phyloP scores from a whole-genome alignment of 2,329 filamentous ascomycete species.

The Hypoxylon sp. region DNA sequence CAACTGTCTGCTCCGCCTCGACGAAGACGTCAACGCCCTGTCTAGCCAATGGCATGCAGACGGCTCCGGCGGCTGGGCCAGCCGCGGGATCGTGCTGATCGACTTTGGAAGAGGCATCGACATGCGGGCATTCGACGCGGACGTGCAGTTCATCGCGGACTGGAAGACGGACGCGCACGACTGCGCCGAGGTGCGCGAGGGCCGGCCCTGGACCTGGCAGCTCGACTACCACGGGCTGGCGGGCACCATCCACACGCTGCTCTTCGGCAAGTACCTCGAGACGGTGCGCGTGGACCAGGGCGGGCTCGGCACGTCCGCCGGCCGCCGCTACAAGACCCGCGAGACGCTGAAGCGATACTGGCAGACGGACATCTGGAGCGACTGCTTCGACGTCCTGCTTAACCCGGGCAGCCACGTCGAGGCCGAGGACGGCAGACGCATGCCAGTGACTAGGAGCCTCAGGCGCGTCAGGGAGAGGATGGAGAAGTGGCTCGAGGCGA shows the following conservation, averaged over 20 bases:
- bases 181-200: slow-evolving; percentile 95
- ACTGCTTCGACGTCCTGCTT: slow-evolving; percentile 86
- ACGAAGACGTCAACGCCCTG: slow-evolving; percentile 66
- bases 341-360: slow-evolving; percentile 94
- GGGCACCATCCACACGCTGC: slow-evolving; percentile 86
- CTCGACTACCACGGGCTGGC: slow-evolving; percentile 96
- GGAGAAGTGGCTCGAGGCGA: slow-evolving; percentile 85
- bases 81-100: slow-evolving; percentile 87
- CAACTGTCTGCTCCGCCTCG: slow-evolving; percentile 91
- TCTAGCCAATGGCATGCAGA: slow-evolving; percentile 77
- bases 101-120: slow-evolving; percentile 97
- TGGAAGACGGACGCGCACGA: slow-evolving; percentile 92
- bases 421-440: slow-evolving; percentile 73
- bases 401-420: slow-evolving; percentile 81
- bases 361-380: slow-evolving; percentile 91
- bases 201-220: slow-evolving; percentile 96
- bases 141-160: slow-evolving; percentile 92
- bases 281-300: slow-evolving; percentile 72
- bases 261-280: slow-evolving; percentile 97
- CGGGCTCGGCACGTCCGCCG: slow-evolving; percentile 68
- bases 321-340: slow-evolving; percentile 81
- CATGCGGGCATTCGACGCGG: slow-evolving; percentile 83
- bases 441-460: slow-evolving; percentile 83
- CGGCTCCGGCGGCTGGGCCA: slow-evolving; percentile 82
- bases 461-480: slow-evolving; percentile 79